Evolutionary conservation across 257 asterid species (phyloP).

Genomic region (Nicotiana noctiflora): DNA sequence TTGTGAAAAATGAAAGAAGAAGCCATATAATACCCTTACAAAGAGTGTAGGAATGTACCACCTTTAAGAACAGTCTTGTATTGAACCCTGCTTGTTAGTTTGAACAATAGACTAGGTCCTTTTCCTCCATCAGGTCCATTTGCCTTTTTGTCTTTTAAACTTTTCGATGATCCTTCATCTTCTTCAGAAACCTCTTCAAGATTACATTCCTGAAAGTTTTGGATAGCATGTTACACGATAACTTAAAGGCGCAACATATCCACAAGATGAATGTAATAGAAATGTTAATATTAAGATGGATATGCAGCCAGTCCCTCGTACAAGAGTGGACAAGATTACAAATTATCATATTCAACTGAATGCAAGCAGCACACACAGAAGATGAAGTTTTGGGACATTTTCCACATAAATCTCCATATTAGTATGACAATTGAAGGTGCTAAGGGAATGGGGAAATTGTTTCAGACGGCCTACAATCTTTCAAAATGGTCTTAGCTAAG

Average conservation of each 20-base stretch:
- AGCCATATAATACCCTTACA: neutral
- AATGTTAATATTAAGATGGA: neutral
- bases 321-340: neutral
- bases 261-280: neutral
- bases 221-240: neutral
- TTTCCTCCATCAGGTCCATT: constrained; percentile 62
- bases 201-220: constrained; percentile 70
- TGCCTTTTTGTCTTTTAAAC: constrained; percentile 87
- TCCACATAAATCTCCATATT: neutral
- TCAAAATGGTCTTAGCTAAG: neutral
- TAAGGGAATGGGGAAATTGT: neutral
- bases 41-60: constrained; percentile 4
- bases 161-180: constrained; percentile 77
- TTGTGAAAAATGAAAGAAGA: neutral
- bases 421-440: neutral
- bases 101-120: constrained; percentile 67
- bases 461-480: neutral
- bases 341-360: neutral
- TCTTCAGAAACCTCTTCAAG: constrained; percentile 82
- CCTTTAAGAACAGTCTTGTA: constrained; percentile 94
- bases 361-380: neutral
- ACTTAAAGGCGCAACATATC: neutral
- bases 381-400: neutral
- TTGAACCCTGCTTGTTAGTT: constrained; percentile 74
- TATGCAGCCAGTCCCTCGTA: neutral